Evolutionary conservation across 2,329 filamentous ascomycete species (phyloP), one percentile per base, ranked within the genome.

Genomic region (Daldinia sp.): DNA sequence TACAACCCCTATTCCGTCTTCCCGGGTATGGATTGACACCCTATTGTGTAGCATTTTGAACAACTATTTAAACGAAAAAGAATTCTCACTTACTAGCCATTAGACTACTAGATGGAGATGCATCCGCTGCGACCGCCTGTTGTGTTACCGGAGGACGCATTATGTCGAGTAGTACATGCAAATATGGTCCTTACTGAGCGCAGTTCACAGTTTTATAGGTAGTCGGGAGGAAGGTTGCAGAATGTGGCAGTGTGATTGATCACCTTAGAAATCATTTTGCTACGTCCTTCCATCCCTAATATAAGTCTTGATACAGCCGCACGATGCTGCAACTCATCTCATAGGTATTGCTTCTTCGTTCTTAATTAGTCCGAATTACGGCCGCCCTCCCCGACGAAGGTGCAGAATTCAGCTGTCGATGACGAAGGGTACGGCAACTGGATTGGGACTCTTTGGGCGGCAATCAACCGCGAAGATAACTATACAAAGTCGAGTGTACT

Each of bases 121-220:
- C 11, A 50, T 34, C 29, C 15, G 9, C n/a, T 50, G 25, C 30
- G 19, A 35, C 27, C 11, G 47, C 34, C 47, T 50, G 47, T n/a
- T 50, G 27, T 50, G 47, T 15, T 50, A 50, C 47, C 25, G 29
- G 39, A 45, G 39, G 39, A 4, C 39, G 39, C 39, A 45, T 45
- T 45, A 11, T 45, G 39, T 45, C 21, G 13, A 25, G 21, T 45
- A 27, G 21, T 27, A 27, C 21, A 45, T 45, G 39, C 39, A 45
- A 45, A 3, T 9, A n/a, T 13, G 4, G 21, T 15, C 27, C 21
- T 15, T 27, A 15, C 9, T n/a, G 35, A 45, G 11, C 27, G 6
- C 11, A 3, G 19, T 43, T 43, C 25, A 43, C 23, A 45, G 13
- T 45, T 0, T 15, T 45, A 6, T 6, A 15, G 39, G 5, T 6